phyloP scores from a whole-genome alignment of 441 rosid genomes.

The Erodium trifolium region DNA sequence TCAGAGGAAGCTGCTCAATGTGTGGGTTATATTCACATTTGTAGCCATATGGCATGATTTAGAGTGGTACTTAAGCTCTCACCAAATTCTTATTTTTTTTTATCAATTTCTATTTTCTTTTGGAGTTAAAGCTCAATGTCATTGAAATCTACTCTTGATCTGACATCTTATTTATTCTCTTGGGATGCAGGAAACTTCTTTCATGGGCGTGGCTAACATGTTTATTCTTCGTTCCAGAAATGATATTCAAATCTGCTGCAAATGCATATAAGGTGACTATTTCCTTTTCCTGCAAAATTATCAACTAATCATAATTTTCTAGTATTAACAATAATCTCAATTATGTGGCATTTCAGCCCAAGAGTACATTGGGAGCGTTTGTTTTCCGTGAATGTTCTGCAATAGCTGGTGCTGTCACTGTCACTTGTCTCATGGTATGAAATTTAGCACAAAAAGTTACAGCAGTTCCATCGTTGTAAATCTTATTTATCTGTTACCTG shows the following conservation, averaged over 20 bases:
- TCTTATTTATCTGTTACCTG: no score
- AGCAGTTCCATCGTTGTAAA: no score
- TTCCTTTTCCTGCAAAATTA: constrained; percentile 13
- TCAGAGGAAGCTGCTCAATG: constrained; percentile 62
- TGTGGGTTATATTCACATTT: constrained; percentile 90
- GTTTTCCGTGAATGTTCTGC: constrained; percentile 62
- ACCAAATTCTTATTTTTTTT: not conserved
- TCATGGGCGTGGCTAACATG: constrained; percentile 99
- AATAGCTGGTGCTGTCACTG: constrained; percentile 71
- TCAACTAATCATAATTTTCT: not conserved
- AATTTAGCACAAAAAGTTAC: no score
- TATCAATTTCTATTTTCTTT: not conserved
- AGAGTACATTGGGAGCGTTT: constrained; percentile 50
- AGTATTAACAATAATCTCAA: not conserved
- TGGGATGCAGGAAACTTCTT: constrained; percentile 74
- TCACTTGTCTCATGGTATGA: constrained; percentile 82
- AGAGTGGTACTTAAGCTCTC: constrained; percentile 56
- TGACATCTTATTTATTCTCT: constrained; percentile 23
- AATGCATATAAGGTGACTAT: constrained; percentile 48
- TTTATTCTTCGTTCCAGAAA: constrained; percentile 82
- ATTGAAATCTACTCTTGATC: constrained; percentile 15
- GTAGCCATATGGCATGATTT: constrained; percentile 97
- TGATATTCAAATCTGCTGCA: constrained; percentile 71
- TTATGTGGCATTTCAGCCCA: constrained; percentile 32
- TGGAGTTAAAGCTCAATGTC: constrained; percentile 10